These are phyloP conservation scores for Bolboschoenus planiculmis DNA, from an alignment of 176 grass and related monocot species.

Conservation along the genomic window DNA sequence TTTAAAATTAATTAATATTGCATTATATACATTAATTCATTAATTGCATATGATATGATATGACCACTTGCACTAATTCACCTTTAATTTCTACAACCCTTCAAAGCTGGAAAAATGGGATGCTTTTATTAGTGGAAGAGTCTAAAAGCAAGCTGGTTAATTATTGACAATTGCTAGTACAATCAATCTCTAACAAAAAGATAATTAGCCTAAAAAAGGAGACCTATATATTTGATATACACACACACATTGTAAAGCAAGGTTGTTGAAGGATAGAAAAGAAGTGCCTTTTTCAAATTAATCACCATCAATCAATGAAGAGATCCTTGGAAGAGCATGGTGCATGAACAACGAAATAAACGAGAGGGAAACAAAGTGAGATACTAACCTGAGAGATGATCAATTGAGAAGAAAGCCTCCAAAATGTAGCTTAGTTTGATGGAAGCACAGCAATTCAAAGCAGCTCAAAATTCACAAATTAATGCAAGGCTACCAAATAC, in stretches of 20 bases:
- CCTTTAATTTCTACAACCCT: neutral
- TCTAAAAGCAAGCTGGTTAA: neutral
- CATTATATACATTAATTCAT: neutral
- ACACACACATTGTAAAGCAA: neutral
- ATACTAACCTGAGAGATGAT: neutral
- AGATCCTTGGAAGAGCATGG: neutral
- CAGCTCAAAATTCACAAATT: neutral
- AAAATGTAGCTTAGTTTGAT: neutral
- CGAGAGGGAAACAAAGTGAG: neutral
- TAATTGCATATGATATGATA: neutral
- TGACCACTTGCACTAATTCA: neutral
- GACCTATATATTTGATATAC: neutral
- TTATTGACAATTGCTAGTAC: neutral
- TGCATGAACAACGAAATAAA: neutral
- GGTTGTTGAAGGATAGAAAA: neutral
- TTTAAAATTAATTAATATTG: neutral
- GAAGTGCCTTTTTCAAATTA: neutral
- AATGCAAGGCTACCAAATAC: neutral
- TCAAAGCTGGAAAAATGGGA: neutral
- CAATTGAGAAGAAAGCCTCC: neutral
- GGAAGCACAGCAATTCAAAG: neutral
- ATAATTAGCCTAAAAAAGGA: neutral
- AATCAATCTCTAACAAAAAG: neutral
- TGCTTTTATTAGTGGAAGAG: neutral
- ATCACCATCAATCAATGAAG: neutral